Conservation (phyloP, 2,329 filamentous ascomycete genomes). For the Microdochium trichocladiopsis region DNA sequence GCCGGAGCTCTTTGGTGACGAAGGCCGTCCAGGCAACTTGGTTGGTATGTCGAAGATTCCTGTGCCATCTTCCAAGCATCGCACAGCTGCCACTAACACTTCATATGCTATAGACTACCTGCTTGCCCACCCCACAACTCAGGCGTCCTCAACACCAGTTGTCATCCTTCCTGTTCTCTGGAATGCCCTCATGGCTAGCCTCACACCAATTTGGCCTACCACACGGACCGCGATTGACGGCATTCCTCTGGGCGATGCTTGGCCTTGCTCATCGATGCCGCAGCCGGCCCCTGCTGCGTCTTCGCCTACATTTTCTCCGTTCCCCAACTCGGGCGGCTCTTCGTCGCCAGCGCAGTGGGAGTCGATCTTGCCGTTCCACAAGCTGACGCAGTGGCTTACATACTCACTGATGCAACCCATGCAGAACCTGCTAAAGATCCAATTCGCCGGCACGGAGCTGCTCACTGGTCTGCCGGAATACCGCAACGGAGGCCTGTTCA, state of each 20-base stretch:
- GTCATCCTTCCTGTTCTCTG: constrained; percentile 83
- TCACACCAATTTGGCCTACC: constrained; percentile 81
- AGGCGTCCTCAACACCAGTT: constrained; percentile 82
- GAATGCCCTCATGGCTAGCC: constrained; percentile 81
- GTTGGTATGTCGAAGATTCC: constrained; percentile 58
- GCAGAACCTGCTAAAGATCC: constrained; percentile 39
- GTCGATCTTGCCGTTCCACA: constrained; percentile 48
- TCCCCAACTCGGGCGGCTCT: constrained; percentile 2
- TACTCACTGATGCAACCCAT: constrained; percentile 67
- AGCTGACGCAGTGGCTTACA: constrained; percentile 65
- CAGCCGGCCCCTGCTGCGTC: constrained; percentile 3
- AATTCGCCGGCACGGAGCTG: constrained; percentile 44
- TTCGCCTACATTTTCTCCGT: constrained; percentile 7
- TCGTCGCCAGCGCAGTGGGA: constrained; percentile 5
- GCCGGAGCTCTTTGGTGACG: constrained; percentile 74
- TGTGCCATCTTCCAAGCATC: constrained; percentile 7
- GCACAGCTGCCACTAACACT: constrained; percentile 8
- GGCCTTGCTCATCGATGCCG: constrained; percentile 62
- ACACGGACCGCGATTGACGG: constrained; percentile 84
- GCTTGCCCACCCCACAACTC: constrained; percentile 83
- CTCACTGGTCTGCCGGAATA: constrained; percentile 67
- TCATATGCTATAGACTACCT: constrained; percentile 63
- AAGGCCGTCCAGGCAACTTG: constrained; percentile 88
- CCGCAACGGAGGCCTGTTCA: constrained; percentile 62
- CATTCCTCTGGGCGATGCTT: constrained; percentile 83